phyloP scores from a whole-genome alignment of 176 grass and related monocot genomes.

The Zea luxurians region DNA sequence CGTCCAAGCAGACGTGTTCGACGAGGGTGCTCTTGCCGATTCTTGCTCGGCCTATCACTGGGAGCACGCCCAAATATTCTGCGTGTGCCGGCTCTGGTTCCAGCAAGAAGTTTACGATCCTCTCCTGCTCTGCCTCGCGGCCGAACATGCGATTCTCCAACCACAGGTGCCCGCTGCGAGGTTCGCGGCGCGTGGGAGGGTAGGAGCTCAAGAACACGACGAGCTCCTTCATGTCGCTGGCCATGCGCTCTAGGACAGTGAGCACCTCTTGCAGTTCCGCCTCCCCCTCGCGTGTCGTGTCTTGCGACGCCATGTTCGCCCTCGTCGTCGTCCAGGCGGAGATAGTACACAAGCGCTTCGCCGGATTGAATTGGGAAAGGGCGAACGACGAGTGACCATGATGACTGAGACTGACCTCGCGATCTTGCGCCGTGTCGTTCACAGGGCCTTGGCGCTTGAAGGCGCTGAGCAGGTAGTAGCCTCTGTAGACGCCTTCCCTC shows the following conservation, averaged over 20 bases:
- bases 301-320: not conserved
- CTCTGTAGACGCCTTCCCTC: constrained; percentile 14
- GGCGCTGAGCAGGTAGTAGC: constrained; percentile 22
- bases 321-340: not conserved
- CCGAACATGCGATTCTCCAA: constrained; percentile 17
- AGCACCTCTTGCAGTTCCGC: not conserved
- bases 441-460: not conserved
- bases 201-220: not conserved
- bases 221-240: constrained; percentile 23
- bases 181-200: not conserved
- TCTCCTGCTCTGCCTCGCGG: not conserved
- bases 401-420: not conserved
- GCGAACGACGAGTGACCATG: not conserved
- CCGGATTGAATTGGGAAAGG: not conserved
- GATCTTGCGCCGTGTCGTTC: not conserved
- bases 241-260: not conserved
- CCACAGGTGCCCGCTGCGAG: constrained; percentile 12
- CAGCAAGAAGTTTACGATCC: not conserved
- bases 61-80: not conserved
- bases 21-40: constrained; percentile 21
- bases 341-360: not conserved
- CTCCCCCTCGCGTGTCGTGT: not conserved
- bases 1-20: not conserved
- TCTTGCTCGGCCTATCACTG: not conserved
- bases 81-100: not conserved